Conservation (phyloP, 2,329 filamentous ascomycete species). For the Elsinoe ampelina region DNA sequence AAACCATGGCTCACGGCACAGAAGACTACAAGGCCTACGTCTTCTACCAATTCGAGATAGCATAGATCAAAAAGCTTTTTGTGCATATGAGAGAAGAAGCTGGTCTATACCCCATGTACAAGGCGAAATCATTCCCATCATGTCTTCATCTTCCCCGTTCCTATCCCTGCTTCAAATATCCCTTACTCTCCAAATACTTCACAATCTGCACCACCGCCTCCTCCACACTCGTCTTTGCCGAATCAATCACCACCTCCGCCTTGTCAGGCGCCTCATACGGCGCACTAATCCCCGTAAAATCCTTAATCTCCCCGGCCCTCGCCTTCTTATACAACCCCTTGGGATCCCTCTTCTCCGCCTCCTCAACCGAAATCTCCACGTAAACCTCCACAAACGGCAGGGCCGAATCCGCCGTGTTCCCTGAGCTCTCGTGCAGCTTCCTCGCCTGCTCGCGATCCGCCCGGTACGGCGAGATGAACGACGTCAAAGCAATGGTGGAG, state of each 20-base stretch:
- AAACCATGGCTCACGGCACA: conserved; percentile 57
- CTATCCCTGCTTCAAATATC: conserved; percentile 41
- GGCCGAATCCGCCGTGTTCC: conserved; percentile 44
- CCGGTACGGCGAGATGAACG: conserved; percentile 92
- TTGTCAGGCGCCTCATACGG: conserved; percentile 85
- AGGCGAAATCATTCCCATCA: not conserved
- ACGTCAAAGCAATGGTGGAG: conserved; percentile 78
- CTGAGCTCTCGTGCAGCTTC: conserved; percentile 56
- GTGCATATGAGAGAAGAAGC: not conserved
- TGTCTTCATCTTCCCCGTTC: not conserved
- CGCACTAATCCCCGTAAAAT: conserved; percentile 91
- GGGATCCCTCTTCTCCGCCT: conserved; percentile 88
- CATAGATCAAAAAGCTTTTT: conserved; percentile 27
- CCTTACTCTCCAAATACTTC: conserved; percentile 64
- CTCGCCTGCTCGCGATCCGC: conserved; percentile 78
- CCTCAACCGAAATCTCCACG: conserved; percentile 82
- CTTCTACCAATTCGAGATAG: conserved; percentile 88
- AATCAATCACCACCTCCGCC: conserved; percentile 80
- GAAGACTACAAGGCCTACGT: conserved; percentile 87
- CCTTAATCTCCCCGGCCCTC: conserved; percentile 83
- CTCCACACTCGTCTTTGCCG: conserved; percentile 72
- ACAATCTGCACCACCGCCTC: conserved; percentile 82
- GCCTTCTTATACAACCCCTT: conserved; percentile 99
- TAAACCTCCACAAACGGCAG: conserved; percentile 90
- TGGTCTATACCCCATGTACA: conserved; percentile 13